Conservation (phyloP, 345 rosid species). For the Physaria fendleri region DNA sequence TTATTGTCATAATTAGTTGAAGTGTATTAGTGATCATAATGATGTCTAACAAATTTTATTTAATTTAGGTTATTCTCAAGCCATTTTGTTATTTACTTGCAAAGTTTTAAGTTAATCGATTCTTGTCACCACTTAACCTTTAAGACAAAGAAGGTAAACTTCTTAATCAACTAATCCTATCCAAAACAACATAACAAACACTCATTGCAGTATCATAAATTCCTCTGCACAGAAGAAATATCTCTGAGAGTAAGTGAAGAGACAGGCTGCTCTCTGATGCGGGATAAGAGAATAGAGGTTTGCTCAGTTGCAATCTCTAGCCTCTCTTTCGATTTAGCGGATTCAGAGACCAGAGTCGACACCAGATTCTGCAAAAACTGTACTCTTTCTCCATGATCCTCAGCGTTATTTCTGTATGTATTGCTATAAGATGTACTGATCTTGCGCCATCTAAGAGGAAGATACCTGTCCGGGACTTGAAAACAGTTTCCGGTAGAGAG, state of each 20-base stretch:
- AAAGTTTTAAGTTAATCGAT: too few species aligned
- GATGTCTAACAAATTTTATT: conserved; percentile 26
- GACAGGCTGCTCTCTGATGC: conserved; percentile 69
- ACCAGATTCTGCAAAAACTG: conserved; percentile 75
- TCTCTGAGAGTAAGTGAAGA: conserved; percentile 23
- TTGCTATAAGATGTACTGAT: conserved; percentile 45
- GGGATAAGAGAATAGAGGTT: conserved; percentile 63
- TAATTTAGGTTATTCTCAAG: too few species aligned
- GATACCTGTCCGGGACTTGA: conserved; percentile 84
- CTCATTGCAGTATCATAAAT: conserved; percentile 25
- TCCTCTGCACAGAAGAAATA: conserved; percentile 22
- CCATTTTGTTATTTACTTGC: too few species aligned
- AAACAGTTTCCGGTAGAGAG: conserved; percentile 91
- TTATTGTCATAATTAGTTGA: conserved; percentile 11
- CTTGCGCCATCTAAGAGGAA: conserved; percentile 80
- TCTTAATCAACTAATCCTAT: too few species aligned
- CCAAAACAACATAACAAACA: too few species aligned
- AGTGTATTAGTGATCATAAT: conserved; percentile 27
- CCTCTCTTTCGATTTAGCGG: conserved; percentile 81
- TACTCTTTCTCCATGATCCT: conserved; percentile 55
- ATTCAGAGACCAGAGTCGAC: conserved; percentile 58
- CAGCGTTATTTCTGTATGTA: conserved; percentile 37
- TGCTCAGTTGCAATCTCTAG: conserved; percentile 72
- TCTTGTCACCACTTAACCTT: too few species aligned
- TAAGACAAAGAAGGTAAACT: too few species aligned